Conservation (phyloP, 495 filamentous ascomycete species). For the Trichoderma asperelloides region DNA sequence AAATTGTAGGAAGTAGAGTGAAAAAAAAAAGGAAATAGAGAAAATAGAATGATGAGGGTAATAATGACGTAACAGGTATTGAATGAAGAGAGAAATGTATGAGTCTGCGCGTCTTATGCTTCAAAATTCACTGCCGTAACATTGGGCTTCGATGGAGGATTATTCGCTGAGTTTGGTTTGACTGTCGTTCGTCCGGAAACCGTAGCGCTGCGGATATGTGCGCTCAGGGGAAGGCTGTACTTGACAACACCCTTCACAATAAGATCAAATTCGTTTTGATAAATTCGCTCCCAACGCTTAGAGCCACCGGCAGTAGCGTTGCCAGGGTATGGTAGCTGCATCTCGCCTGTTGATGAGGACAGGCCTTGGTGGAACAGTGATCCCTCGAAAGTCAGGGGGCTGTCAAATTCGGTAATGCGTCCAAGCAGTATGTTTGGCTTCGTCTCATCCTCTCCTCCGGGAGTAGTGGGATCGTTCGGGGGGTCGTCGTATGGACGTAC, state of each 20-base stretch:
- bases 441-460: conserved; percentile 47
- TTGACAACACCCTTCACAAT: conserved; percentile 83
- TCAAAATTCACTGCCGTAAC: conserved; percentile 12
- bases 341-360: conserved; percentile 66
- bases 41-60: neutral
- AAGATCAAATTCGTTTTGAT: conserved; percentile 84
- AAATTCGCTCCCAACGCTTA: conserved; percentile 83
- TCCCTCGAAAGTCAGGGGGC: conserved; percentile 75
- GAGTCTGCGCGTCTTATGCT: conserved; percentile 9
- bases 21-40: conserved; percentile 17
- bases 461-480: conserved; percentile 58
- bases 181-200: conserved; percentile 42
- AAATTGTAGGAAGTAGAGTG: conserved; percentile 16
- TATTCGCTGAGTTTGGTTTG: conserved; percentile 40
- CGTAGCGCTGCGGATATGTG: conserved; percentile 46
- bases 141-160: conserved; percentile 29
- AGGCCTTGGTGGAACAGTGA: conserved; percentile 64
- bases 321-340: conserved; percentile 72
- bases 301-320: conserved; percentile 83
- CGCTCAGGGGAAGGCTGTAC: conserved; percentile 79
- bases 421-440: conserved; percentile 79
- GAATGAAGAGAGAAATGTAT: conserved; percentile 9
- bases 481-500: conserved; percentile 34
- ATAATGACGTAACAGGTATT: neutral
- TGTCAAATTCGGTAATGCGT: conserved; percentile 78